These are phyloP conservation scores for Venturia pyrina DNA, from an alignment of 2,329 filamentous ascomycete species.

Conservation along the genomic window DNA sequence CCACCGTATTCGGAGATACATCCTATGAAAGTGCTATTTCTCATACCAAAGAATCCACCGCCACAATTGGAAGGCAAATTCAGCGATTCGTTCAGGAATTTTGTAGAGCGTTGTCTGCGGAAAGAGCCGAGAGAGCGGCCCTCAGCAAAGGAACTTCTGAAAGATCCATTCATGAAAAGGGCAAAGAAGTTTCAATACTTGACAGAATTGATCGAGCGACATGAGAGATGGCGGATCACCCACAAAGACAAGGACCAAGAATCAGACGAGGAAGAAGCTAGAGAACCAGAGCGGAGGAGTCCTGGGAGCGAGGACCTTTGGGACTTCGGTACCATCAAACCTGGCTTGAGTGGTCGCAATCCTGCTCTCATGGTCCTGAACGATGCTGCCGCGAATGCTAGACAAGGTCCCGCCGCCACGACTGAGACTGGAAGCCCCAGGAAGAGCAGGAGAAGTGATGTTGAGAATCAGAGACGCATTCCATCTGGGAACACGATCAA, in stretches of 20 bases:
- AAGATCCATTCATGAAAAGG: slow-evolving; percentile 79
- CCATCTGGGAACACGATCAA: slow-evolving; percentile 12
- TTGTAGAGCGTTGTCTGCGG: slow-evolving; percentile 59
- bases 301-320: slow-evolving; percentile 76
- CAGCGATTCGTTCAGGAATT: slow-evolving; percentile 40
- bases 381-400: slow-evolving; percentile 69
- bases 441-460: slow-evolving; percentile 9
- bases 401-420: slow-evolving; percentile 24
- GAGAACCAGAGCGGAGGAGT: slow-evolving; percentile 26
- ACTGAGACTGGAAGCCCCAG: slow-evolving; percentile 10
- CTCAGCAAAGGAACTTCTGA: slow-evolving; percentile 74
- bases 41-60: slow-evolving; percentile 90
- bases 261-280: slow-evolving; percentile 37
- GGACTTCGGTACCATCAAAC: slow-evolving; percentile 94
- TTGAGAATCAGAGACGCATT: slow-evolving; percentile 11
- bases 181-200: slow-evolving; percentile 96
- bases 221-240: slow-evolving; percentile 75
- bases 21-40: slow-evolving; percentile 94
- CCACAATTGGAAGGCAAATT: slow-evolving; percentile 54
- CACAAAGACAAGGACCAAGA: slow-evolving; percentile 59
- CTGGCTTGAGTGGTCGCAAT: slow-evolving; percentile 48
- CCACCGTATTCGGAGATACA: slow-evolving; percentile 94
- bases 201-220: slow-evolving; percentile 87
- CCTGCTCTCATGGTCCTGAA: slow-evolving; percentile 63
- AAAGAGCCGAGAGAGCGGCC: slow-evolving; percentile 85